These are phyloP conservation scores for Erythrophleum fordii DNA, from an alignment of 306 rosid genomes.

Conservation along the genomic window DNA sequence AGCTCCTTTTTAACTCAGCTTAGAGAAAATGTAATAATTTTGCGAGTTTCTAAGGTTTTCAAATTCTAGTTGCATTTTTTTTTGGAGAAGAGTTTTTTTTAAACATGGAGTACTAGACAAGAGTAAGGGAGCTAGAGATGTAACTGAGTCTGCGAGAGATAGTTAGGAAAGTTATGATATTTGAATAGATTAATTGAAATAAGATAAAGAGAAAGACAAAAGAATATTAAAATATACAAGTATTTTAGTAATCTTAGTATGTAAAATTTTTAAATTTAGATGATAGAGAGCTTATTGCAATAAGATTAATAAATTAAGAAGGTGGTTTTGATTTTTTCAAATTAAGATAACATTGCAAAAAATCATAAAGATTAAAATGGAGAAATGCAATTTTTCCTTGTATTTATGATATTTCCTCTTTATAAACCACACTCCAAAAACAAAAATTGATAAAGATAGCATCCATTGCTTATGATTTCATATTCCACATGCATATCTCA, in stretches of 20 bases:
- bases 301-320: no score
- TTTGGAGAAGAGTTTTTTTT: no score
- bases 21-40: background rate
- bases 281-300: background rate
- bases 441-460: background rate
- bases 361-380: background rate
- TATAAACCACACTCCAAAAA: background rate
- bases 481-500: background rate
- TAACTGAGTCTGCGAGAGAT: no score
- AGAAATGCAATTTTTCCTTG: background rate
- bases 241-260: background rate
- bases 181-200: background rate
- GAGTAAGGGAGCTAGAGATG: no score
- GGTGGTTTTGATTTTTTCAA: background rate
- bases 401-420: background rate
- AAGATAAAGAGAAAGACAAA: background rate
- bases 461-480: conserved; percentile 1
- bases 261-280: background rate
- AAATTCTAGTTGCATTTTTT: no score
- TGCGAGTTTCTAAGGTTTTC: background rate
- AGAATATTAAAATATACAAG: background rate
- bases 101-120: no score
- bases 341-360: no score
- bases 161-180: no score
- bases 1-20: background rate